phyloP scores from a whole-genome alignment of 345 rosid species.

The Aegle marmelos region DNA sequence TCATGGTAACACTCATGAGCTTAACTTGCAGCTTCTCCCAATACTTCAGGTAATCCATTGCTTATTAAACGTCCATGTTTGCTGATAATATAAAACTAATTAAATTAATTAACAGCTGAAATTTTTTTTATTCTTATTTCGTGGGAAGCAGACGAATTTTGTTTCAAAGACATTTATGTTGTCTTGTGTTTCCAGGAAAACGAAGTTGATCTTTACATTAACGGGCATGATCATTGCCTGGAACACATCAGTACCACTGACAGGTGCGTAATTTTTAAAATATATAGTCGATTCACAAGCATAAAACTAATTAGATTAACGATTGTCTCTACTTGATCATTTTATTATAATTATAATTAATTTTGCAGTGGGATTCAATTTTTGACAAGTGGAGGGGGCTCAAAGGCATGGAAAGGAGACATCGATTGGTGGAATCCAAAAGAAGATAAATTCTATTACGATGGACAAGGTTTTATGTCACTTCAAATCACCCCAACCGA shows the following conservation, averaged over 20 bases:
- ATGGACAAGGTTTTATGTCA: constrained; percentile 19
- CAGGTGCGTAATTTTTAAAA: constrained; percentile 7
- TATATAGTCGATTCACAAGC: too few relatives aligned
- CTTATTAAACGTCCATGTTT: too few relatives aligned
- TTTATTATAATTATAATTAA: too few relatives aligned
- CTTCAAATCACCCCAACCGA: not conserved
- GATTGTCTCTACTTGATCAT: too few relatives aligned
- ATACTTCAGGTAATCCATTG: constrained; percentile 24
- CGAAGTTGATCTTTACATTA: constrained; percentile 25
- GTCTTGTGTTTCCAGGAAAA: constrained; percentile 14
- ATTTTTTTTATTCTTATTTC: too few relatives aligned
- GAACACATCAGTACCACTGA: constrained; percentile 17
- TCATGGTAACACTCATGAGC: constrained; percentile 26
- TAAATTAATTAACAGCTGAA: too few relatives aligned
- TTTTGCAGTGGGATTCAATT: constrained; percentile 11
- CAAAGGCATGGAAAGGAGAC: constrained; percentile 19
- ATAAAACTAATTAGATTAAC: too few relatives aligned
- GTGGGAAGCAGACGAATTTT: too few relatives aligned
- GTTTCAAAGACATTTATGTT: not conserved
- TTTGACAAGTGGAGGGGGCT: constrained; percentile 21
- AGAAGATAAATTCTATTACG: constrained; percentile 10
- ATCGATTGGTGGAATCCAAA: constrained; percentile 6
- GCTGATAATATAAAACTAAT: too few relatives aligned
- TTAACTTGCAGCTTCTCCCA: constrained; percentile 23
- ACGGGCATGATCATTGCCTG: constrained; percentile 34